Base-by-base conservation (phyloP, 2,329 filamentous ascomycete genomes). In the Ceratocystiopsis minuta region DNA sequence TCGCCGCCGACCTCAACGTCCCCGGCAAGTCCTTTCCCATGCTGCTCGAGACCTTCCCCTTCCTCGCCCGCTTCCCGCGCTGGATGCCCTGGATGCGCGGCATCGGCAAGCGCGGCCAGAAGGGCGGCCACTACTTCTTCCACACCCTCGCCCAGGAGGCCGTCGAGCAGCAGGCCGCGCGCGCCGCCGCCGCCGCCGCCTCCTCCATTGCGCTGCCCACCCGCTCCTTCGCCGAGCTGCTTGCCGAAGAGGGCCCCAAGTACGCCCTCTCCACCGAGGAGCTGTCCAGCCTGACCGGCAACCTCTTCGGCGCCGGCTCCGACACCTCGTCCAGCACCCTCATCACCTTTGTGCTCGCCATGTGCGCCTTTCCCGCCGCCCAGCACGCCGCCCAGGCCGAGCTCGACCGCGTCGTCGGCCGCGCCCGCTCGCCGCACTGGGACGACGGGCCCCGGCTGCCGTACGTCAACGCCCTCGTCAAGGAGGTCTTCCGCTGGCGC, bases 401-500 rank as follows among this genome's bases (percentile, higher is more conserved):
- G 49, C 57, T 75, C 4, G 68, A 72, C 47, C 51, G 55, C 1
- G 61, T 72, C 1, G 57, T 75, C 3, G 70, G 70, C 2, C 48
- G 55, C 0, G 43, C 58, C 12, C 59, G 70, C 3, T 58, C 63
- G 10, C 70, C 70, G 0, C 54, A 51, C 16, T 66, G 63, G 52
- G 60, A 64, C 31, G 70, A 75, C 48, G 58, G 60, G 17, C 53
- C 58, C 0, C 53, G 57, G 4, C 51, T 76, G 10, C 69, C 70
- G 0, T 76, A 75, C 48, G 51, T 74, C 31, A 59, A 62, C 16
- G 66, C 66, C 2, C 58, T 71, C 13, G 60, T 73, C 16, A 72
- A 73, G 45, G 72, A 78, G 46, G 60, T 66, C 1, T 54, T 74
- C 12, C 61, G 72, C 3, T 74, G 71, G 68, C 60, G 69, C 6